A percentile compares a stretch with the other conserved stretches of the same genome.
phyloP scores from a whole-genome alignment of 805 yeast genomes.

The Suhomyces kilbournensis region DNA sequence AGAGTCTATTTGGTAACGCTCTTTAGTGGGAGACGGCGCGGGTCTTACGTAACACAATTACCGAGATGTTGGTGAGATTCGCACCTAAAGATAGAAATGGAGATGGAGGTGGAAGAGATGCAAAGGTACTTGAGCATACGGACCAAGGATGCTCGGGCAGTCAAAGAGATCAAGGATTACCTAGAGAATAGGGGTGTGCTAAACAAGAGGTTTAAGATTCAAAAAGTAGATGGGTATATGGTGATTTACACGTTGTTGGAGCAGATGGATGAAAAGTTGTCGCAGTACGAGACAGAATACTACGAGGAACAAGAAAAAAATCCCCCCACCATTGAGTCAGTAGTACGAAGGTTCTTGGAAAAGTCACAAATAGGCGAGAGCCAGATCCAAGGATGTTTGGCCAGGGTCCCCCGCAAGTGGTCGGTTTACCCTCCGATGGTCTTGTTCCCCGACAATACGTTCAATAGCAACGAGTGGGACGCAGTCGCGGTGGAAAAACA shows the following conservation, averaged over 20 bases:
- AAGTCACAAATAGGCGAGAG: not conserved
- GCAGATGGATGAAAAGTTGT: not conserved
- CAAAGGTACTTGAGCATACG: not conserved
- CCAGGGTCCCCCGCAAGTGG: slow-evolving; percentile 50
- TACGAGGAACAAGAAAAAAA: not conserved
- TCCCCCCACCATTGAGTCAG: not conserved
- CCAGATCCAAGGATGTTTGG: not conserved
- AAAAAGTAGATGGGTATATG: slow-evolving; percentile 6
- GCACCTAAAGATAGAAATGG: not conserved
- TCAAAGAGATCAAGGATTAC: slow-evolving; percentile 18
- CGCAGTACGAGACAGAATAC: not conserved
- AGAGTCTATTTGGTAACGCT: too few relatives aligned
- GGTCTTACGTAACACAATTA: not conserved
- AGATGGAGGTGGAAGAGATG: too few relatives aligned
- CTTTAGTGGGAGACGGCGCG: not conserved
- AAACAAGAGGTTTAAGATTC: slow-evolving; percentile 18
- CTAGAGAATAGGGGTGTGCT: slow-evolving; percentile 14
- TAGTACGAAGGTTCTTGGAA: not conserved
- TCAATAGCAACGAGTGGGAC: slow-evolving; percentile 39
- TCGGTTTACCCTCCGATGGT: slow-evolving; percentile 67
- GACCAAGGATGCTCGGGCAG: slow-evolving; percentile 10
- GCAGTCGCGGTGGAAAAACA: not conserved
- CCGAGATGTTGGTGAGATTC: not conserved
- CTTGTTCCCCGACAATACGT: slow-evolving; percentile 50
- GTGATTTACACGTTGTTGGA: slow-evolving; percentile 13